Conservation (phyloP, 2,329 filamentous ascomycete genomes). For the Ilyonectria mors-panacis region DNA sequence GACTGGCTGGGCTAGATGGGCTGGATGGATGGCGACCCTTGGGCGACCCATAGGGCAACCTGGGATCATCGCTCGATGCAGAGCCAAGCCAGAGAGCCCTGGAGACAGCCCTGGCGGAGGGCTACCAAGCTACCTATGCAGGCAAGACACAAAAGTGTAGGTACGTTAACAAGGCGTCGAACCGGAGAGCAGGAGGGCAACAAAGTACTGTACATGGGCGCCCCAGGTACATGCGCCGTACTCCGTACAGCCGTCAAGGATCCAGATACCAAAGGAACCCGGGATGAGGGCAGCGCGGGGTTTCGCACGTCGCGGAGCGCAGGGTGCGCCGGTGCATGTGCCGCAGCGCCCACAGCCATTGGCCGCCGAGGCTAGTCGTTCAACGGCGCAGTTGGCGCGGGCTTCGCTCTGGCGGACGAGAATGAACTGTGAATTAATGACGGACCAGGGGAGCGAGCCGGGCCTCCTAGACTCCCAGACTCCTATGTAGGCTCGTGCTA, state of each 20-base stretch:
- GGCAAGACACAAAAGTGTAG: background rate
- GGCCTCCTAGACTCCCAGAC: background rate
- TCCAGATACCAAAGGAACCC: background rate
- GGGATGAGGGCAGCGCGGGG: conserved; percentile 2
- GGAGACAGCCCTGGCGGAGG: background rate
- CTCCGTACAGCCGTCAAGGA: background rate
- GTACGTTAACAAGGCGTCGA: background rate
- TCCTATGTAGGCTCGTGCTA: background rate
- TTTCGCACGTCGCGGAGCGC: conserved; percentile 7
- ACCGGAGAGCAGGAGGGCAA: background rate
- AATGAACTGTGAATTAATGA: no score
- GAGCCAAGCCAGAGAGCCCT: background rate
- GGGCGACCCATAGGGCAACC: background rate
- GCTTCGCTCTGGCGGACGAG: background rate
- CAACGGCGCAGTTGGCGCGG: background rate
- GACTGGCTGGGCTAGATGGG: conserved; percentile 2
- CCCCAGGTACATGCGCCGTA: background rate
- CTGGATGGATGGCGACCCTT: background rate
- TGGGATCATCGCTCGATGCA: background rate
- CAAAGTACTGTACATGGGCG: background rate
- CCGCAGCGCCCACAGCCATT: conserved; percentile 18
- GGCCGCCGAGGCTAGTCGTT: conserved; percentile 12
- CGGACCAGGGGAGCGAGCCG: background rate
- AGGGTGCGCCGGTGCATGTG: conserved; percentile 25
- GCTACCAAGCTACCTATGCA: background rate